Conservation (phyloP, 1,139 yeast species). For the Candida glucosophila region DNA sequence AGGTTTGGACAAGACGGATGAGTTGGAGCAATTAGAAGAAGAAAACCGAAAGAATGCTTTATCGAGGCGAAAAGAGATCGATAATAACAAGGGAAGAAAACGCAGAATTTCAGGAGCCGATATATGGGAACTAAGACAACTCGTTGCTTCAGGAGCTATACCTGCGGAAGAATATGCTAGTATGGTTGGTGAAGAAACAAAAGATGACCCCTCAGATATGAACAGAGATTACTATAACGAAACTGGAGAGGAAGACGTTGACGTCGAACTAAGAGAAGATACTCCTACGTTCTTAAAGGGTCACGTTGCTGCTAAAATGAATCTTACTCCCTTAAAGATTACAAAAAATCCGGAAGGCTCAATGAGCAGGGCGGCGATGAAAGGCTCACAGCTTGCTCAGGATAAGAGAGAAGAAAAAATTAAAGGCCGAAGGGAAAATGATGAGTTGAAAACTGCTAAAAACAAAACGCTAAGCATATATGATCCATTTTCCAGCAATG, state of each 20-base stretch:
- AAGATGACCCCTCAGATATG: conserved; percentile 7
- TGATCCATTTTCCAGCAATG: conserved; percentile 31
- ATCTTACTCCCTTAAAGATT: conserved; percentile 46
- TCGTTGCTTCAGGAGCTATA: conserved; percentile 72
- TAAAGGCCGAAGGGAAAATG: conserved; percentile 42
- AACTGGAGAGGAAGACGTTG: conserved; percentile 49
- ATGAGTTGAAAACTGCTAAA: conserved; percentile 16
- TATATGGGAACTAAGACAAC: conserved; percentile 81
- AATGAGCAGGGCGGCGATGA: conserved; percentile 63
- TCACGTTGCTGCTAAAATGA: conserved; percentile 31
- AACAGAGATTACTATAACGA: conserved; percentile 7
- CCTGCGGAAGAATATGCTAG: conserved; percentile 69
- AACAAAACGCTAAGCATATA: conserved; percentile 16
- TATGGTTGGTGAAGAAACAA: conserved; percentile 42
- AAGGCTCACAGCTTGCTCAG: conserved; percentile 64
- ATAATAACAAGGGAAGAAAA: conserved; percentile 9
- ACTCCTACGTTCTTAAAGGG: conserved; percentile 72
- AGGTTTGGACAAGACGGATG: conserved; percentile 40
- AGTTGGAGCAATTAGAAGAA: no score
- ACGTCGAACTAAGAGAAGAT: conserved; percentile 61
- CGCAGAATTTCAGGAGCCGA: conserved; percentile 75
- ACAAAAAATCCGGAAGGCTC: conserved; percentile 74
- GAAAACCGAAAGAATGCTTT: no score
- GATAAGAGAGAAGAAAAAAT: conserved; percentile 55
- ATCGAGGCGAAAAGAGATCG: neutral